A percentile compares a stretch with the other conserved stretches of the same genome.
These are phyloP conservation scores for Penicillium expansum DNA, from an alignment of 2,329 filamentous ascomycete species.

Conservation along the genomic window DNA sequence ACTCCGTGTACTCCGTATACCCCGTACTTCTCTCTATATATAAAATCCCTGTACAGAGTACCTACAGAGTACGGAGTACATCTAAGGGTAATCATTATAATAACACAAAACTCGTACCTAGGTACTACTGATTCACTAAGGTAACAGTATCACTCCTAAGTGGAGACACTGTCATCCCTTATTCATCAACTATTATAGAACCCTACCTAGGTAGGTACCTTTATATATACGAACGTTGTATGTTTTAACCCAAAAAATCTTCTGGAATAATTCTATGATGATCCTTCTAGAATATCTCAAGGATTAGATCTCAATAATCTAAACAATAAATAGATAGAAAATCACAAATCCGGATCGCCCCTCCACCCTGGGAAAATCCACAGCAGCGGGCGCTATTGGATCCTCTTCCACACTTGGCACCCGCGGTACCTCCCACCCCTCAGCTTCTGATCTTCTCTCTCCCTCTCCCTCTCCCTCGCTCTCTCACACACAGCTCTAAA, in stretches of 20 bases:
- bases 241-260: not conserved
- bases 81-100: too few relatives aligned
- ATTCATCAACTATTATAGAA: not conserved
- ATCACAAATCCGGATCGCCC: constrained; percentile 9
- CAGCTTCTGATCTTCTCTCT: constrained; percentile 16
- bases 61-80: too few relatives aligned
- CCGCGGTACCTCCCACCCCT: constrained; percentile 19
- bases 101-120: too few relatives aligned
- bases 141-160: not conserved
- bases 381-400: constrained; percentile 11
- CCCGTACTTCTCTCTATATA: too few relatives aligned
- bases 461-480: not conserved
- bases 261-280: not conserved
- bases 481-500: not conserved
- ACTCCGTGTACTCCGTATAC: too few relatives aligned
- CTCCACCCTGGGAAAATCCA: constrained; percentile 9
- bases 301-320: not conserved
- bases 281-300: not conserved
- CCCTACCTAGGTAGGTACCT: too few relatives aligned
- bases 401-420: constrained; percentile 17
- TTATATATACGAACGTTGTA: too few relatives aligned
- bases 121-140: too few relatives aligned
- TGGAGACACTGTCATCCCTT: not conserved
- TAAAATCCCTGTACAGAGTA: too few relatives aligned
- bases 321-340: not conserved